A percentile compares a stretch with the other conserved stretches of the same genome.
phyloP scores from a whole-genome alignment of 306 rosid genomes.

The Inga laurina region DNA sequence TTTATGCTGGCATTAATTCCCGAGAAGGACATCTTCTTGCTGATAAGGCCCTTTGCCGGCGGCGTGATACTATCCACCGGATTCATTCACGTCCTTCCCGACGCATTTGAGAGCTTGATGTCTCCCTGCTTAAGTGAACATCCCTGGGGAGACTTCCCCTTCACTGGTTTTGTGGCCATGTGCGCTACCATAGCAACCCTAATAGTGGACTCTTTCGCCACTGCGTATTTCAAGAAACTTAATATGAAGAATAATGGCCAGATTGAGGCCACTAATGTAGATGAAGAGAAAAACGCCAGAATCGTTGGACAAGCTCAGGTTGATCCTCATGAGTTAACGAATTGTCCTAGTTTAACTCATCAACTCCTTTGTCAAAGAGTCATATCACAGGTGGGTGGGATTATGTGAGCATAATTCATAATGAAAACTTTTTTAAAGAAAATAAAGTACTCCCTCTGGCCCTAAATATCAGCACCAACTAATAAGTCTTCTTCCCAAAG shows the following conservation, averaged over 20 bases:
- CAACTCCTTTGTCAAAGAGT: neutral
- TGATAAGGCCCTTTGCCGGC: neutral
- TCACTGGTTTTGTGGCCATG: neutral
- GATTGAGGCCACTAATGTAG: neutral
- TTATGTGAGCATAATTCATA: no score
- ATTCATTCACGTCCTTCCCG: neutral
- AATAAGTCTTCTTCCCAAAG: no score
- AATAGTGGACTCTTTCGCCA: neutral
- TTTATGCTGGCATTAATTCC: conserved; percentile 27
- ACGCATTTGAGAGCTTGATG: neutral
- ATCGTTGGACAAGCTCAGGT: neutral
- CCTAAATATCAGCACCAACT: no score
- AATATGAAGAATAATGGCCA: neutral
- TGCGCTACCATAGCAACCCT: neutral
- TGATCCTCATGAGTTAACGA: neutral
- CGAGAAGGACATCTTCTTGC: neutral
- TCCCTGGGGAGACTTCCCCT: neutral
- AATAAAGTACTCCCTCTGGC: no score
- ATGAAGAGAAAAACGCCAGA: neutral
- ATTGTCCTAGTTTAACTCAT: neutral
- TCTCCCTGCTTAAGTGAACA: neutral
- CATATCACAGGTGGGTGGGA: neutral
- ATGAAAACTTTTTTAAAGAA: no score
- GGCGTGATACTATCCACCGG: neutral
- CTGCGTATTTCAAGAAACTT: neutral